Percentiles rank a stretch among this genome's conserved stretches.
These are phyloP conservation scores for Pterocarpus santalinus DNA, from an alignment of 306 rosid genomes.

Conservation along the genomic window DNA sequence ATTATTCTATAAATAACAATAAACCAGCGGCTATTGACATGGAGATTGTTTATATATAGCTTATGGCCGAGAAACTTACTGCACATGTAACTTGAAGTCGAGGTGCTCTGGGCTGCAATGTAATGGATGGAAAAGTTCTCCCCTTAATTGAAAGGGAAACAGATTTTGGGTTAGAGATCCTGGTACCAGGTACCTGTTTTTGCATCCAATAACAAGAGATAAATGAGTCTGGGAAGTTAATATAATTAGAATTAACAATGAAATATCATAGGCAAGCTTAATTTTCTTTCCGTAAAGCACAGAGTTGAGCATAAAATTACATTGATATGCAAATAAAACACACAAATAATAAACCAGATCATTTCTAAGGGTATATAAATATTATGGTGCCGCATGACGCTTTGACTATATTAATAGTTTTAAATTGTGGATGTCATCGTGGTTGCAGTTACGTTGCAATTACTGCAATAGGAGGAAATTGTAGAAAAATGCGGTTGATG, in stretches of 20 bases:
- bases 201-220: constrained; percentile 44
- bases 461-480: too few relatives aligned
- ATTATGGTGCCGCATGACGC: too few relatives aligned
- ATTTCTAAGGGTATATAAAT: neutral
- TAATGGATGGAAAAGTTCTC: constrained; percentile 55
- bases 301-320: neutral
- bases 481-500: too few relatives aligned
- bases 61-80: constrained; percentile 52
- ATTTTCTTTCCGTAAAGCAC: neutral
- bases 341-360: neutral
- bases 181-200: constrained; percentile 57
- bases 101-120: constrained; percentile 47
- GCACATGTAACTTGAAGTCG: constrained; percentile 65
- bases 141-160: constrained; percentile 63
- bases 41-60: neutral
- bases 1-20: neutral
- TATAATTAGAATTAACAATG: neutral
- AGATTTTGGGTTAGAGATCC: constrained; percentile 54
- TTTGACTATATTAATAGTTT: too few relatives aligned
- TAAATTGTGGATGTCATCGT: too few relatives aligned
- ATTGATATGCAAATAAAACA: neutral
- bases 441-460: too few relatives aligned
- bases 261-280: neutral
- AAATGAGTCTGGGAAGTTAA: neutral
- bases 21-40: neutral